These are phyloP conservation scores for Chaetothyriales sp. DNA, from an alignment of 2,329 filamentous ascomycete genomes.

Conservation along the genomic window DNA sequence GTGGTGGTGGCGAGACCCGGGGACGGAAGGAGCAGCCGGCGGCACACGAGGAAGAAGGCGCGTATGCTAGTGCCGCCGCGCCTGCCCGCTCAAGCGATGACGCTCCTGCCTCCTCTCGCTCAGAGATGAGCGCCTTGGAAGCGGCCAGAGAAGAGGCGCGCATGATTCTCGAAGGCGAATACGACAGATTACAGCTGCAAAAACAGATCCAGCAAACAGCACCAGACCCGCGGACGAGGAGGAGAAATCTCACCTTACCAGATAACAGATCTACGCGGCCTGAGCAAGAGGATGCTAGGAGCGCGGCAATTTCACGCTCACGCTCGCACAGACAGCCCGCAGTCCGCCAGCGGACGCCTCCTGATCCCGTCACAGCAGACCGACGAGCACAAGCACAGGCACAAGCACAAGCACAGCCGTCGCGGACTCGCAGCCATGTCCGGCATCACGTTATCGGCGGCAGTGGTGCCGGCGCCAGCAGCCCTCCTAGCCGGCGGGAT, in stretches of 20 bases:
- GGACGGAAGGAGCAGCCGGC: not conserved
- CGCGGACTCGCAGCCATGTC: not conserved
- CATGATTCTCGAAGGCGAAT: constrained; percentile 15
- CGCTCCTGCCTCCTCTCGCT: not conserved
- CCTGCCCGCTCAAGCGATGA: not conserved
- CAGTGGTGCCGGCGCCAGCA: not conserved
- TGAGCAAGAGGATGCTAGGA: not conserved
- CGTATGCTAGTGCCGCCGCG: not conserved
- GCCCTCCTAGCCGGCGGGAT: too few relatives aligned
- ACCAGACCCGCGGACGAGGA: not conserved
- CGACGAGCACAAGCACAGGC: not conserved
- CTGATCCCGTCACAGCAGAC: not conserved
- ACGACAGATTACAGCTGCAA: constrained; percentile 9
- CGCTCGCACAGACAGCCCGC: not conserved
- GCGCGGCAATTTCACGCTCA: not conserved
- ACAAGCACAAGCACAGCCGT: not conserved
- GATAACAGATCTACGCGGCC: not conserved
- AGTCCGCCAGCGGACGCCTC: not conserved
- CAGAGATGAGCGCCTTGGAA: constrained; percentile 8
- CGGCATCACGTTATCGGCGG: not conserved
- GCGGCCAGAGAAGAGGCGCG: constrained; percentile 16
- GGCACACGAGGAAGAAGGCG: not conserved
- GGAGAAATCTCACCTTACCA: not conserved
- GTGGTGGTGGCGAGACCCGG: not conserved
- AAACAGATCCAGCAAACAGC: not conserved